These are phyloP conservation scores for Cucurbitaria berberidis DNA, from an alignment of 2,329 filamentous ascomycete genomes.

Conservation along the genomic window DNA sequence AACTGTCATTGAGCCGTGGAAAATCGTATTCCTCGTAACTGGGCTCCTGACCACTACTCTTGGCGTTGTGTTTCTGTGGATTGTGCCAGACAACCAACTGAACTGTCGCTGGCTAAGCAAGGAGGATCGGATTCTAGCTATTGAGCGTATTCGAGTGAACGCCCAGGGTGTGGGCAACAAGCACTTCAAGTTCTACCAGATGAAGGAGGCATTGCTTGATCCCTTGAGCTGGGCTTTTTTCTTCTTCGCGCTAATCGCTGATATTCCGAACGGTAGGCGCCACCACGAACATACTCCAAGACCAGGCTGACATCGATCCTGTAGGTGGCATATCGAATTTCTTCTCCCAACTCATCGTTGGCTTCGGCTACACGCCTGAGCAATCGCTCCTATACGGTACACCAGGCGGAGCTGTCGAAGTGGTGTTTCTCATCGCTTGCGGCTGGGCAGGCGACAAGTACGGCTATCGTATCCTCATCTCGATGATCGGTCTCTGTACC, in stretches of 20 bases:
- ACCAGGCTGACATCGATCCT: neutral
- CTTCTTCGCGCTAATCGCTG: slow-evolving; percentile 61
- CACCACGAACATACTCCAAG: neutral
- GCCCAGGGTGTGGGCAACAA: slow-evolving; percentile 76
- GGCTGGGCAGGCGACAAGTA: slow-evolving; percentile 64
- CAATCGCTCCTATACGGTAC: slow-evolving; percentile 69
- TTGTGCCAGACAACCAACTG: slow-evolving; percentile 65
- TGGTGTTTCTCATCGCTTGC: slow-evolving; percentile 62
- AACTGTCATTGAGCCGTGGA: slow-evolving; percentile 67
- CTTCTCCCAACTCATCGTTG: slow-evolving; percentile 65
- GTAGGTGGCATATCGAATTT: slow-evolving; percentile 64
- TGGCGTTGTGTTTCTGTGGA: slow-evolving; percentile 53
- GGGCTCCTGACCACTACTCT: slow-evolving; percentile 52
- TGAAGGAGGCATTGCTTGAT: slow-evolving; percentile 64
- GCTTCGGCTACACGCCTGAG: slow-evolving; percentile 69
- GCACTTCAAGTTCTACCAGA: slow-evolving; percentile 71
- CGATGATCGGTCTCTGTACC: slow-evolving; percentile 58
- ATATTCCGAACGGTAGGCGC: slow-evolving; percentile 61
- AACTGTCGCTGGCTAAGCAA: slow-evolving; percentile 68
- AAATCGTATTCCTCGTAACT: slow-evolving; percentile 60
- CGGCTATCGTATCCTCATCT: slow-evolving; percentile 64
- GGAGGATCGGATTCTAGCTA: slow-evolving; percentile 69
- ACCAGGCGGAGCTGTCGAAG: slow-evolving; percentile 69
- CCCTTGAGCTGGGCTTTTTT: slow-evolving; percentile 67
- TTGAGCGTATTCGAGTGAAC: slow-evolving; percentile 75